phyloP scores from a whole-genome alignment of 306 rosid genomes.

The Abrus precatorius region DNA sequence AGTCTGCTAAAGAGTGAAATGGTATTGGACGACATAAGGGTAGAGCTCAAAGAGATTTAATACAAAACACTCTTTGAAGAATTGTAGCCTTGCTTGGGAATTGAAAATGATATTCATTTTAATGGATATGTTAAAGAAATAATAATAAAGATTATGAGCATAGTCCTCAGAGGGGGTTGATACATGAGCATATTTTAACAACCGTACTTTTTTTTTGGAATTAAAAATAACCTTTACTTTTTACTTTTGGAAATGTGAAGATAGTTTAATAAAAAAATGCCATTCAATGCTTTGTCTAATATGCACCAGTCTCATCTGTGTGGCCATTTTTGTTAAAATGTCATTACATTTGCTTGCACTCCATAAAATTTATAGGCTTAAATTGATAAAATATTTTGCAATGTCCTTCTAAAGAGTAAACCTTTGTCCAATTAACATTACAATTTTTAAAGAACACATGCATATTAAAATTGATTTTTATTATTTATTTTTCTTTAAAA shows the following conservation, averaged over 20 bases:
- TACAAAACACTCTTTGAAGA: constrained; percentile 22
- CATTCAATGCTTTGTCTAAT: neutral
- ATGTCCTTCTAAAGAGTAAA: constrained; percentile 4
- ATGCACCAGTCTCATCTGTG: neutral
- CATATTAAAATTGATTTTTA: too few relatives aligned
- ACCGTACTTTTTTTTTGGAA: neutral
- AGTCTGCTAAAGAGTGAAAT: constrained; percentile 27
- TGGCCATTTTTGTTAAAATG: constrained; percentile 18
- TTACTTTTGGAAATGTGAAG: constrained; percentile 6
- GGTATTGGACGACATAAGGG: constrained; percentile 26
- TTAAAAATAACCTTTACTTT: neutral
- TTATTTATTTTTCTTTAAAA: too few relatives aligned
- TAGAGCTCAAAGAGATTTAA: neutral
- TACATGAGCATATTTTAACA: constrained; percentile 3
- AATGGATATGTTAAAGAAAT: constrained; percentile 21
- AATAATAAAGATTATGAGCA: constrained; percentile 14
- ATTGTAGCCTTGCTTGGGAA: constrained; percentile 6
- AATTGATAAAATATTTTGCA: neutral
- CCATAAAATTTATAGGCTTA: neutral
- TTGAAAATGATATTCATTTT: neutral
- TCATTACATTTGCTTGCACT: constrained; percentile 1
- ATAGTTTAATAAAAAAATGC: neutral
- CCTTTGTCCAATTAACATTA: constrained; percentile 10
- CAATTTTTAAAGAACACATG: too few relatives aligned
- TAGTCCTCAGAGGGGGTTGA: neutral